These are phyloP conservation scores for Sarocladium kiliense DNA, from an alignment of 2,329 filamentous ascomycete species.

Conservation along the genomic window DNA sequence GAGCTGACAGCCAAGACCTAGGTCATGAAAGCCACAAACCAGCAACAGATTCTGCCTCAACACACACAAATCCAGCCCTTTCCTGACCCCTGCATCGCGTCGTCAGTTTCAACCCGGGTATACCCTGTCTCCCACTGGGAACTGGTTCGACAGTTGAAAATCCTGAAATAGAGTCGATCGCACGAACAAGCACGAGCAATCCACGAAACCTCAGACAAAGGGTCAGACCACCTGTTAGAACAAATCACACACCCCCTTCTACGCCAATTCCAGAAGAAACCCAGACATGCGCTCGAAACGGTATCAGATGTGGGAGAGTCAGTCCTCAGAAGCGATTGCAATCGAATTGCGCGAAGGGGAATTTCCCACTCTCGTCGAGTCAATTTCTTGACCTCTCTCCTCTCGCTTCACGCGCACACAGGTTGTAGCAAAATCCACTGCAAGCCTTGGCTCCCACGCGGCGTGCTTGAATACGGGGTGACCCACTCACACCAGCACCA, in stretches of 20 bases:
- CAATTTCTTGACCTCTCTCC: neutral
- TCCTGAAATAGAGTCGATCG: neutral
- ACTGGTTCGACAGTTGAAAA: neutral
- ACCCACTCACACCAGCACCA: neutral
- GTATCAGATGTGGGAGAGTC: too few species aligned
- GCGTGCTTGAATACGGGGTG: slow-evolving; percentile 1
- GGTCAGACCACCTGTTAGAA: neutral
- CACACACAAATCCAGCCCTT: neutral
- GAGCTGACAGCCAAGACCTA: neutral
- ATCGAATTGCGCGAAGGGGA: too few species aligned
- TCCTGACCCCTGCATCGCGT: slow-evolving; percentile 1
- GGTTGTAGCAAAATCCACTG: neutral
- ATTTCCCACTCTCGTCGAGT: too few species aligned
- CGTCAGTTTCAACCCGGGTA: neutral
- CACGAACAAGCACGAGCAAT: neutral
- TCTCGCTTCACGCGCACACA: neutral
- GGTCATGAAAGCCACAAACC: neutral
- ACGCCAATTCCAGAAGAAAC: neutral
- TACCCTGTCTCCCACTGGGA: neutral
- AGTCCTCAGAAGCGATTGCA: too few species aligned
- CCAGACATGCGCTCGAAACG: too few species aligned
- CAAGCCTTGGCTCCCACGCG: neutral
- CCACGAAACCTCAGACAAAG: neutral
- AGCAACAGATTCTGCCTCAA: neutral
- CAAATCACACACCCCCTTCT: neutral